These are phyloP conservation scores for Trichocladium uniseriatum DNA, from an alignment of 495 filamentous ascomycete genomes.

Conservation along the genomic window DNA sequence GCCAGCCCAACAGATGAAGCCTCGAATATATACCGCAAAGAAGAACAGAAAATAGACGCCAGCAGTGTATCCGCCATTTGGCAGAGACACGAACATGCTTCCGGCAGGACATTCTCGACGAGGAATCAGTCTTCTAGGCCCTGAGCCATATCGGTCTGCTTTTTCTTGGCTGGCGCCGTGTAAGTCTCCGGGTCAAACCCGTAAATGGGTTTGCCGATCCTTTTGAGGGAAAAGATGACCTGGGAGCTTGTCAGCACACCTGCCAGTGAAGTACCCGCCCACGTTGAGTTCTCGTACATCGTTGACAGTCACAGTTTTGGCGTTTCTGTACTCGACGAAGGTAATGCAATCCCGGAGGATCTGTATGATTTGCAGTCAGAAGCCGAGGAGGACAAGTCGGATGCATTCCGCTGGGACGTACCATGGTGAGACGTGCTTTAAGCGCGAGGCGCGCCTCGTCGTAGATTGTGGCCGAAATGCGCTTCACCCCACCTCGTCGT, in stretches of 20 bases:
- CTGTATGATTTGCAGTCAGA: conserved; percentile 20
- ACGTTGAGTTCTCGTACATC: conserved; percentile 32
- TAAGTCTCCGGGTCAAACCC: conserved; percentile 38
- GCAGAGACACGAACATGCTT: too few species aligned
- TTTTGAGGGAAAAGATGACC: conserved; percentile 53
- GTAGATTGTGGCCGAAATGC: conserved; percentile 63
- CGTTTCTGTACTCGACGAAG: conserved; percentile 42
- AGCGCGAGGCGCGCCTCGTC: conserved; percentile 52
- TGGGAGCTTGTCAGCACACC: conserved; percentile 19
- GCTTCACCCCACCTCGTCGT: conserved; percentile 66
- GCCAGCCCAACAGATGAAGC: too few species aligned
- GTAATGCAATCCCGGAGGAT: conserved; percentile 43
- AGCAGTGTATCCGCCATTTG: too few species aligned
- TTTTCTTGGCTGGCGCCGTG: background rate
- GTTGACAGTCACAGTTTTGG: conserved; percentile 53
- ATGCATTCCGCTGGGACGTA: conserved; percentile 20
- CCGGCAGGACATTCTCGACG: too few species aligned
- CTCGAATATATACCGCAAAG: too few species aligned
- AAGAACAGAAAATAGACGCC: too few species aligned
- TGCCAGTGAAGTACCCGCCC: too few species aligned
- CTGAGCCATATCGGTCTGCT: background rate
- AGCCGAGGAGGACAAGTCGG: background rate
- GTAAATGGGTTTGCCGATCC: conserved; percentile 41
- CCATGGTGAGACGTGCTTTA: conserved; percentile 43
- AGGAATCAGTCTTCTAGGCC: background rate